These are phyloP conservation scores for Pulveroboletus sp. DNA, from an alignment of 768 basidiomycete species.

Conservation along the genomic window DNA sequence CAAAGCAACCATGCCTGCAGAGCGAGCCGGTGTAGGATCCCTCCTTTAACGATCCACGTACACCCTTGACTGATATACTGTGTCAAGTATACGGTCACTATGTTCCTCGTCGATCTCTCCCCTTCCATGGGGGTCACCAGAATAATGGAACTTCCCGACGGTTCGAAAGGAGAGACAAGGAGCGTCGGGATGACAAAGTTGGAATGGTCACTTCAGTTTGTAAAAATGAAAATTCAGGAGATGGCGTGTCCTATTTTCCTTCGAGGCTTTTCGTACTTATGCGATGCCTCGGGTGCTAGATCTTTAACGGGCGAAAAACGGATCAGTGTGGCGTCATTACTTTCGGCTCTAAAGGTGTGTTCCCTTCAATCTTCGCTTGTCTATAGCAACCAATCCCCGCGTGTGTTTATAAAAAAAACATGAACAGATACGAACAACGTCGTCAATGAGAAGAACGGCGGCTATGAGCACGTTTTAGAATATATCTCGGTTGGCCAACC, in stretches of 20 bases:
- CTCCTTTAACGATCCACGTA: neutral
- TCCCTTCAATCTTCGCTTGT: neutral
- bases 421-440: constrained; percentile 59
- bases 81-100: constrained; percentile 72
- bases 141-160: constrained; percentile 51
- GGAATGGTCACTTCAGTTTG: constrained; percentile 79
- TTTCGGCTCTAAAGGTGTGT: constrained; percentile 74
- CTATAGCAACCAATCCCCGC: neutral
- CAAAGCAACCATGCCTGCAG: constrained; percentile 54
- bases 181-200: constrained; percentile 68
- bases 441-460: constrained; percentile 54
- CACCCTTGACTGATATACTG: constrained; percentile 6
- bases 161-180: constrained; percentile 46
- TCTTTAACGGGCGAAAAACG: constrained; percentile 87
- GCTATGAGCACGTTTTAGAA: constrained; percentile 70
- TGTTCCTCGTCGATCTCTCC: constrained; percentile 88
- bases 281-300: constrained; percentile 41
- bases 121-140: constrained; percentile 73
- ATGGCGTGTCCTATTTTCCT: constrained; percentile 52
- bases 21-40: constrained; percentile 68
- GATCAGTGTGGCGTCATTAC: constrained; percentile 88
- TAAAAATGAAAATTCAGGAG: constrained; percentile 86
- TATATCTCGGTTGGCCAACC: constrained; percentile 67
- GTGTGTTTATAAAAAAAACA: neutral
- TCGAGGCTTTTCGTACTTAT: neutral